Evolutionary conservation across 192 early-diverging fungal genomes (phyloP).

Genomic region (Diversispora epigaea): DNA sequence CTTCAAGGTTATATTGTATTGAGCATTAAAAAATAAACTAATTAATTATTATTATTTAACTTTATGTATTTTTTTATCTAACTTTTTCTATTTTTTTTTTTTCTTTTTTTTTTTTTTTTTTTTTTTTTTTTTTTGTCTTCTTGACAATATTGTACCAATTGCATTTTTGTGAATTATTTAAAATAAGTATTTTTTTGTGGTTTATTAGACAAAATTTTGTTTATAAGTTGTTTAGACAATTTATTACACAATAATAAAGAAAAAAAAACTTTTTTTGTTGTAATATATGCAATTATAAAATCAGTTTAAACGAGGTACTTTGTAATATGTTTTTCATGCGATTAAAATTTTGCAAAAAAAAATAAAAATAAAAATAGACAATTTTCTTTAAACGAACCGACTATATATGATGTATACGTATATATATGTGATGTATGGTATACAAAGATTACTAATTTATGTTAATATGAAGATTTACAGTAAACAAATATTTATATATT

Average conservation of each 20-base stretch:
- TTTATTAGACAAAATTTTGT: not conserved
- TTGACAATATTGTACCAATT: not conserved
- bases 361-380: not conserved
- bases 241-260: too few relatives aligned
- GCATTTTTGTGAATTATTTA: not conserved
- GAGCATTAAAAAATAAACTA: not conserved
- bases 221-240: too few relatives aligned
- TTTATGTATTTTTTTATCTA: not conserved
- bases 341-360: not conserved
- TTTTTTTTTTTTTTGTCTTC: not conserved
- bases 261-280: too few relatives aligned
- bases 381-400: not conserved
- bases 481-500: conserved; percentile 12
- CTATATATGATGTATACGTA: not conserved
- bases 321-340: too few relatives aligned
- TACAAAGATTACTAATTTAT: not conserved
- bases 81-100: too few relatives aligned
- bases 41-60: not conserved
- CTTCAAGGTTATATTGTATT: conserved; percentile 7
- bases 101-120: not conserved
- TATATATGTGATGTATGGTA: conserved; percentile 12
- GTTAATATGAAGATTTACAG: not conserved
- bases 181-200: not conserved
- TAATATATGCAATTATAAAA: too few relatives aligned
- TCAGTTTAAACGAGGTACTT: too few relatives aligned